Evolutionary conservation across 2,329 filamentous ascomycete genomes (phyloP).

Genomic region (Nigrospora osmanthi): DNA sequence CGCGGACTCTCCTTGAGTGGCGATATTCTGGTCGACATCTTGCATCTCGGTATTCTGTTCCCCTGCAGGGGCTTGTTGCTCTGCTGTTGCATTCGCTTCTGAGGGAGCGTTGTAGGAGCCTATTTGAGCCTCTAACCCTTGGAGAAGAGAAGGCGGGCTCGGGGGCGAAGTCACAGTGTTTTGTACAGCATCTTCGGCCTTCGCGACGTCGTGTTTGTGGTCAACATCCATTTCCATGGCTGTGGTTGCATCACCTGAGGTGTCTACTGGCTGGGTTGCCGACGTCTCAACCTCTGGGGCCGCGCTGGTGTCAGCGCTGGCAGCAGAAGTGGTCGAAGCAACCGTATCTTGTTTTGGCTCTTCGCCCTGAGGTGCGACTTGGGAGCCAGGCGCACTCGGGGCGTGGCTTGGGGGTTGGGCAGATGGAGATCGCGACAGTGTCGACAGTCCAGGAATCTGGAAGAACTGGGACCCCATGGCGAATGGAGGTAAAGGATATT

Average conservation of each 20-base stretch:
- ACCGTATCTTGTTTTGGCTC: no score
- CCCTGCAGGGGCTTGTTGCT: conserved; percentile 3
- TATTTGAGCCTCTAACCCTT: conserved; percentile 21
- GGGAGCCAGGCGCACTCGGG: neutral
- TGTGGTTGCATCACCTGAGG: neutral
- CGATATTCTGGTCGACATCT: neutral
- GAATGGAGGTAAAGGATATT: neutral
- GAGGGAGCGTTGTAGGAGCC: conserved; percentile 18
- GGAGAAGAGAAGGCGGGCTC: conserved; percentile 22
- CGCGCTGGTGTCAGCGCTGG: no score
- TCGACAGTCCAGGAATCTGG: conserved; percentile 20
- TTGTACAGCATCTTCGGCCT: neutral
- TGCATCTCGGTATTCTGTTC: conserved; percentile 9
- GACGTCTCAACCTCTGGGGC: no score
- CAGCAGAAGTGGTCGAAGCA: no score
- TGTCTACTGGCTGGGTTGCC: no score
- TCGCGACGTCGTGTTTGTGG: neutral
- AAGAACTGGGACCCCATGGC: conserved; percentile 11
- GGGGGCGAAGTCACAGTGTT: conserved; percentile 12
- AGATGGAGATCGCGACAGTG: conserved; percentile 7
- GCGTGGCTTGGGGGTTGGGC: neutral
- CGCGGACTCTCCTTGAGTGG: neutral
- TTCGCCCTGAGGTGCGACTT: no score
- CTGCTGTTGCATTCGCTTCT: conserved; percentile 1
- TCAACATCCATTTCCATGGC: conserved; percentile 8